Conservation (phyloP, 2,329 filamentous ascomycete species). For the Xylariaceae sp. region DNA sequence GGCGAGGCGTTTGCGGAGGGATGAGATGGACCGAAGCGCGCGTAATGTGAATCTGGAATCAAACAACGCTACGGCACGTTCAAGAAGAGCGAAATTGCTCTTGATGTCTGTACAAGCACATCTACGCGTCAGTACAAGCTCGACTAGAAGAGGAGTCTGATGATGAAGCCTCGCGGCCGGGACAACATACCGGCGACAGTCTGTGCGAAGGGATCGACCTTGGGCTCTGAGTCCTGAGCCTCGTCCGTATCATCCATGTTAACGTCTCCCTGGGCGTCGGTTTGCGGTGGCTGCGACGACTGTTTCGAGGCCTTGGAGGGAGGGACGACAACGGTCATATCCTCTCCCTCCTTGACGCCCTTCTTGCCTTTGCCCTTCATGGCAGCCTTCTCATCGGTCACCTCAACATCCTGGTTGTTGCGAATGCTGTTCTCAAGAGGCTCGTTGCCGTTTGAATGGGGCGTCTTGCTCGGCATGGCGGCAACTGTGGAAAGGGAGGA, state of each 20-base stretch:
- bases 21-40: conserved; percentile 90
- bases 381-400: conserved; percentile 58
- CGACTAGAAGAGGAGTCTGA: not conserved
- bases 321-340: conserved; percentile 78
- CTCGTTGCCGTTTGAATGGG: conserved; percentile 66
- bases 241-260: conserved; percentile 60
- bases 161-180: not conserved
- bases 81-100: conserved; percentile 84
- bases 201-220: conserved; percentile 57
- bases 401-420: conserved; percentile 64
- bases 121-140: conserved; percentile 3
- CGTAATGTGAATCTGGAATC: conserved; percentile 92
- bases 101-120: conserved; percentile 68
- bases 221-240: conserved; percentile 44
- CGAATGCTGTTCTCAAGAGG: conserved; percentile 63
- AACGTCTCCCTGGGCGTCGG: conserved; percentile 64
- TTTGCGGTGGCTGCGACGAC: conserved; percentile 49
- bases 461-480: conserved; percentile 67
- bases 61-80: conserved; percentile 87
- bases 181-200: conserved; percentile 49
- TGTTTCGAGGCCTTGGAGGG: conserved; percentile 61
- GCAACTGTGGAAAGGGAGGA: conserved; percentile 13
- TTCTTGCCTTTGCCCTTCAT: conserved; percentile 64
- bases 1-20: conserved; percentile 84
- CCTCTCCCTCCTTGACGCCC: conserved; percentile 59